Evolutionary conservation across 148 eudicot genomes (phyloP).

Genomic region (Camellia granthamiana): DNA sequence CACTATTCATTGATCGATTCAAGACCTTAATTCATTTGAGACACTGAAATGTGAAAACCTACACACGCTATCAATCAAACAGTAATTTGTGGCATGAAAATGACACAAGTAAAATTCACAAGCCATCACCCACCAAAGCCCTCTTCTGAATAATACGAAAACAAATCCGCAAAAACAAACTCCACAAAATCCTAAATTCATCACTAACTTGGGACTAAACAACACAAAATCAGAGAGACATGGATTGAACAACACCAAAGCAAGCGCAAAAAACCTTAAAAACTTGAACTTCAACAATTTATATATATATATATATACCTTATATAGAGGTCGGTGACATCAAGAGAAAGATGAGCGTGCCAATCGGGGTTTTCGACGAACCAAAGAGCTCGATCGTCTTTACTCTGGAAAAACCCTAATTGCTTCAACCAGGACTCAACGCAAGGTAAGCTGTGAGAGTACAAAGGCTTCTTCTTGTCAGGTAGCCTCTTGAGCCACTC

Average conservation of each 20-base stretch:
- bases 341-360: slow-evolving; percentile 83
- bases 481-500: slow-evolving; percentile 78
- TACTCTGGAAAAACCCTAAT: slow-evolving; percentile 68
- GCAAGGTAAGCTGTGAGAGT: slow-evolving; percentile 86
- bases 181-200: neutral
- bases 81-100: neutral
- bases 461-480: slow-evolving; percentile 82
- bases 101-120: neutral
- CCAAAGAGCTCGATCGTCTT: slow-evolving; percentile 84
- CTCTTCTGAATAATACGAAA: neutral
- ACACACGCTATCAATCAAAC: neutral
- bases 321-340: slow-evolving; percentile 67
- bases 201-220: neutral
- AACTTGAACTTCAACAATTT: neutral
- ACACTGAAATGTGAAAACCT: no score
- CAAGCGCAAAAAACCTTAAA: neutral
- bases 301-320: slow-evolving; percentile 28
- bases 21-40: neutral
- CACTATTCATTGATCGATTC: neutral
- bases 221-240: neutral
- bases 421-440: slow-evolving; percentile 76
- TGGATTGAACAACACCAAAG: neutral
- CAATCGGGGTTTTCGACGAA: slow-evolving; percentile 68
- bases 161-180: neutral
- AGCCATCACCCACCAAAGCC: neutral